Conservation (phyloP, 306 rosid species). For the Prunus salicina region DNA sequence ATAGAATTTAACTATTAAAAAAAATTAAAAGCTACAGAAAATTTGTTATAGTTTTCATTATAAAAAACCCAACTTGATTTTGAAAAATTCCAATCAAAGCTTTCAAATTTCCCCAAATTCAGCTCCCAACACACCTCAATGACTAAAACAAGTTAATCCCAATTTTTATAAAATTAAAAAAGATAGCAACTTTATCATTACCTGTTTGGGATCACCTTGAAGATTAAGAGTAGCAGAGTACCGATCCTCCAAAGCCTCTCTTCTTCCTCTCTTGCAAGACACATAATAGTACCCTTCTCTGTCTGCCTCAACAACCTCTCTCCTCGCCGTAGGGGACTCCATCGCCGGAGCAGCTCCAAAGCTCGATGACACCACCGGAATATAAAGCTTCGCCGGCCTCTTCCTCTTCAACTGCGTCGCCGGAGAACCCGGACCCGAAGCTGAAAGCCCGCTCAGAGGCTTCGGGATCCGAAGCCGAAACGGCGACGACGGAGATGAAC, state of each 20-base stretch:
- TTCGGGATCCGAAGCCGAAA: conserved; percentile 60
- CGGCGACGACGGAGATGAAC: conserved; percentile 65
- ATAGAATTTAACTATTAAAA: not conserved
- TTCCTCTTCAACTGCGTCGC: conserved; percentile 76
- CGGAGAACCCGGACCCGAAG: conserved; percentile 2
- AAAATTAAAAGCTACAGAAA: not conserved
- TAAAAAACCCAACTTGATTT: not conserved
- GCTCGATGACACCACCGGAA: conserved; percentile 55
- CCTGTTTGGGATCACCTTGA: conserved; percentile 75
- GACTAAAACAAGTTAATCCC: not conserved
- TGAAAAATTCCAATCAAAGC: not conserved
- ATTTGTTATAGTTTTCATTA: not conserved
- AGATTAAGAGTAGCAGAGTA: conserved; percentile 60
- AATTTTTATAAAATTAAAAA: not conserved
- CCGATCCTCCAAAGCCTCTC: conserved; percentile 91
- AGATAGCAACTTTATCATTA: conserved; percentile 21
- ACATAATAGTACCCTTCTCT: conserved; percentile 64
- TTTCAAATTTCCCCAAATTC: conserved; percentile 20
- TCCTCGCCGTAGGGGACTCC: conserved; percentile 41
- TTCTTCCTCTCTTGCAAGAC: conserved; percentile 84
- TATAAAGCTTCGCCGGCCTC: conserved; percentile 70
- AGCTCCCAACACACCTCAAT: not conserved
- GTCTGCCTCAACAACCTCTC: conserved; percentile 60
- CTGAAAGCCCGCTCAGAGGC: conserved; percentile 41
- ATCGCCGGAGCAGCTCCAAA: conserved; percentile 41